Evolutionary conservation across 176 grass and related monocot genomes (phyloP).

Genomic region (Oryza officinalis): DNA sequence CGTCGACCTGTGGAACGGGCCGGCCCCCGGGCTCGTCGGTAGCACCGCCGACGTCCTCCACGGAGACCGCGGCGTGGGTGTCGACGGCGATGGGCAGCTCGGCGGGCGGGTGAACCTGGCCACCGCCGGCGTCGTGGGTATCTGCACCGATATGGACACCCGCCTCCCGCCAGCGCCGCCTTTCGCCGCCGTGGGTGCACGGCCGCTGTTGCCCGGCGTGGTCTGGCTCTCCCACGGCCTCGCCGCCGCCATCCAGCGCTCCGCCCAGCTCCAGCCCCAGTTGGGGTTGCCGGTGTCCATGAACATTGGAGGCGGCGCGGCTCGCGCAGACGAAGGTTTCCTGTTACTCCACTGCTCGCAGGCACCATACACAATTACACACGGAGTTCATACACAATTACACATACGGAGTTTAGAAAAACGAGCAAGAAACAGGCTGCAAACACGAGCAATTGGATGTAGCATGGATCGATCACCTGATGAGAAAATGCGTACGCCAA

Average conservation of each 20-base stretch:
- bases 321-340: constrained; percentile 57
- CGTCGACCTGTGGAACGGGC: not conserved
- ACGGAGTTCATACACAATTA: not conserved
- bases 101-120: constrained; percentile 28
- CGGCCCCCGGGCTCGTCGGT: constrained; percentile 12
- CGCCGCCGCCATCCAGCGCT: constrained; percentile 72
- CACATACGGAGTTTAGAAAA: not conserved
- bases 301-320: constrained; percentile 46
- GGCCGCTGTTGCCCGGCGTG: not conserved
- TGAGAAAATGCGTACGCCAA: constrained; percentile 81
- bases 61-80: constrained; percentile 21
- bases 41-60: not conserved
- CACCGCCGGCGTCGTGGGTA: constrained; percentile 18
- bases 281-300: constrained; percentile 69
- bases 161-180: not conserved
- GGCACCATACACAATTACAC: not conserved
- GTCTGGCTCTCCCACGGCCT: constrained; percentile 70
- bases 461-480: constrained; percentile 43
- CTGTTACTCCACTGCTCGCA: constrained; percentile 63
- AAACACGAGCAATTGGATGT: too few relatives aligned
- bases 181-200: constrained; percentile 3
- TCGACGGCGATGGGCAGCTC: constrained; percentile 34
- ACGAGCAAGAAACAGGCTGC: not conserved
- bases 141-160: constrained; percentile 25
- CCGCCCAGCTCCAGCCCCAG: constrained; percentile 90